Evolutionary conservation across 2,329 filamentous ascomycete species (phyloP).

Genomic region (Pseudocercospora crystallina): DNA sequence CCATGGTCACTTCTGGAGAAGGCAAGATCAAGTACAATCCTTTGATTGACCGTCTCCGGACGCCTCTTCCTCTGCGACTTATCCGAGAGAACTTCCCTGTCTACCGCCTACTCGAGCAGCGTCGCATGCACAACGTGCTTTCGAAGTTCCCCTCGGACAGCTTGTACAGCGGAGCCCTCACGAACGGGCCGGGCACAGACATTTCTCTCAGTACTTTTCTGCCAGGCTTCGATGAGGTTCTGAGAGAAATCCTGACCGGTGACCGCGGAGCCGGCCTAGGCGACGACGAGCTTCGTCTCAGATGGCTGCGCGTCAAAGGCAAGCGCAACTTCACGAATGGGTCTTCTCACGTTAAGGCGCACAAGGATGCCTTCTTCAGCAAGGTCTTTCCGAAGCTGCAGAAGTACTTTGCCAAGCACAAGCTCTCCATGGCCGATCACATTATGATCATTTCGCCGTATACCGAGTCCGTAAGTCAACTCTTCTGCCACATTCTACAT

Average conservation of each 20-base stretch:
- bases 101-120: slow-evolving; percentile 17
- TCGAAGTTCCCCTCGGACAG: no score
- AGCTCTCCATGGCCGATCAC: slow-evolving; percentile 8
- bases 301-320: no score
- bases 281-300: no score
- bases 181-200: no score
- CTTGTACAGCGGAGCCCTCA: no score
- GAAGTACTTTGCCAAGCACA: slow-evolving; percentile 5
- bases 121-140: slow-evolving; percentile 1
- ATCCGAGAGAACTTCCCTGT: slow-evolving; percentile 13
- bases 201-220: no score
- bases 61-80: slow-evolving; percentile 15
- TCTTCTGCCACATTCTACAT: no score
- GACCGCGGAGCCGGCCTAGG: no score
- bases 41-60: slow-evolving; percentile 13
- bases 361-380: slow-evolving; percentile 19
- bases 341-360: slow-evolving; percentile 10
- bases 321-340: not conserved
- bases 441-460: slow-evolving; percentile 24
- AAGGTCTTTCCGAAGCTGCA: slow-evolving; percentile 13
- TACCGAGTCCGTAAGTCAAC: slow-evolving; percentile 10
- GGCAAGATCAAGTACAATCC: slow-evolving; percentile 16
- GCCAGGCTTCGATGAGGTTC: no score
- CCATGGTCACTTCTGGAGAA: slow-evolving; percentile 17
- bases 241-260: no score